Evolutionary conservation across 768 basidiomycete species (phyloP).

Genomic region (Rhizopogon vesiculosus): DNA sequence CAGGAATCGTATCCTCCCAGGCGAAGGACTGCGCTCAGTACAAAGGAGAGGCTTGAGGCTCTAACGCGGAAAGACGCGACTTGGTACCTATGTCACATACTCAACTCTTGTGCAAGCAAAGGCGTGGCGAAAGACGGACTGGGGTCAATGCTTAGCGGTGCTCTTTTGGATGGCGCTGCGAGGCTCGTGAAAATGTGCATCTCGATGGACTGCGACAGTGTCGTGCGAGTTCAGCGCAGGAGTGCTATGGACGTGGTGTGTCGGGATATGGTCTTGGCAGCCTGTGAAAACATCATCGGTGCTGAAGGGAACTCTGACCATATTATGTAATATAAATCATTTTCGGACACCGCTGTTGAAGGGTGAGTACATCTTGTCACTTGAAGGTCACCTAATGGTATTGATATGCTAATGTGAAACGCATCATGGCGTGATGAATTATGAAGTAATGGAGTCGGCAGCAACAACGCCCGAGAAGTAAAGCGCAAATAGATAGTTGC

Average conservation of each 20-base stretch:
- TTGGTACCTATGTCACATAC: conserved; percentile 23
- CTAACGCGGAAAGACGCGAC: conserved; percentile 22
- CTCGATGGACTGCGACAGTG: background rate
- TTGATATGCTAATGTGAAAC: background rate
- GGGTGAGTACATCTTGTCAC: background rate
- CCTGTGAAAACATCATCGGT: conserved; percentile 21
- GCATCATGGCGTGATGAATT: no score
- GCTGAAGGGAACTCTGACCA: background rate
- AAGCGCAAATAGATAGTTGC: no score
- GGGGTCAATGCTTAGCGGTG: conserved; percentile 7
- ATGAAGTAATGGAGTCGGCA: no score
- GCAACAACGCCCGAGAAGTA: no score
- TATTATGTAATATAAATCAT: background rate
- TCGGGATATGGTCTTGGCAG: conserved; percentile 22
- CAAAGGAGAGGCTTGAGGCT: conserved; percentile 15
- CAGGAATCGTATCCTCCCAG: background rate
- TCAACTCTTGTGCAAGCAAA: conserved; percentile 14
- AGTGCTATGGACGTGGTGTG: conserved; percentile 15
- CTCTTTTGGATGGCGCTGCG: conserved; percentile 19
- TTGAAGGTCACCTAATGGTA: no score
- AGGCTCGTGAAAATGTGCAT: conserved; percentile 12
- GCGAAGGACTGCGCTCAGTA: conserved; percentile 7
- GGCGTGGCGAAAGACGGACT: background rate
- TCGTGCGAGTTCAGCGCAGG: background rate
- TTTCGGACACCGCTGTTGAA: background rate